These are phyloP conservation scores for Picochlorum sp. DNA, from an alignment of 139 green algal species.

Conservation along the genomic window DNA sequence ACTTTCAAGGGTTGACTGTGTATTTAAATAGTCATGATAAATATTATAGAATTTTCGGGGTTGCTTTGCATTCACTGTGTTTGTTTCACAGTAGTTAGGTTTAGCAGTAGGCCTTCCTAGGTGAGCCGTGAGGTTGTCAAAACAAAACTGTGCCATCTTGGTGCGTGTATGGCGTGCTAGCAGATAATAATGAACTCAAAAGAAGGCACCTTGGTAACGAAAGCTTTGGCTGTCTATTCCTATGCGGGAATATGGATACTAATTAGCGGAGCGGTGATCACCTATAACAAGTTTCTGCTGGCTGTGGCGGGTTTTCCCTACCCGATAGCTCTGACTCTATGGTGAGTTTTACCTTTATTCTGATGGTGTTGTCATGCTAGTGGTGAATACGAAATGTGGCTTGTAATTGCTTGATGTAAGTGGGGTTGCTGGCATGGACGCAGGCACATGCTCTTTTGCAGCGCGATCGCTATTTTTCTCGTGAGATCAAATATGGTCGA, in stretches of 20 bases:
- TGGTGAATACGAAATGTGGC: too few relatives aligned
- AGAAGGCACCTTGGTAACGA: background rate
- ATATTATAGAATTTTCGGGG: too few relatives aligned
- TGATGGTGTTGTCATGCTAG: background rate
- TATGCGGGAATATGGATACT: conserved; percentile 3
- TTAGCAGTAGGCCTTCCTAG: too few relatives aligned
- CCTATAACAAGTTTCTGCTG: conserved; percentile 93
- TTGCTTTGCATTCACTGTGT: too few relatives aligned
- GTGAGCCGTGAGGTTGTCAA: too few relatives aligned
- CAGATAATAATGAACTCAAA: background rate
- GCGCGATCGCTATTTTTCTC: conserved; percentile 49
- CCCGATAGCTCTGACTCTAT: conserved; percentile 70
- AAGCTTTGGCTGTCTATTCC: background rate
- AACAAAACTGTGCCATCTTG: too few relatives aligned
- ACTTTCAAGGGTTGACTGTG: too few relatives aligned
- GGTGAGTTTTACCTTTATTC: background rate
- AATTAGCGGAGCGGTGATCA: conserved; percentile 51
- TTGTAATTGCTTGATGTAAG: background rate
- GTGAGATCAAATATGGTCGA: conserved; percentile 50
- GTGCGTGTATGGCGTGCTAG: background rate
- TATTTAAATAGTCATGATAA: too few relatives aligned
- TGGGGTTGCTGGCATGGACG: background rate
- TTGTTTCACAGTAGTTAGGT: too few relatives aligned
- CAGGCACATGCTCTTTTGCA: conserved; percentile 87
- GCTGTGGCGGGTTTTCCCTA: conserved; percentile 76